A percentile compares a stretch with the other conserved stretches of the same genome.
Evolutionary conservation across 2,329 filamentous ascomycete genomes (phyloP).

Genomic region (Esteya vermicola): DNA sequence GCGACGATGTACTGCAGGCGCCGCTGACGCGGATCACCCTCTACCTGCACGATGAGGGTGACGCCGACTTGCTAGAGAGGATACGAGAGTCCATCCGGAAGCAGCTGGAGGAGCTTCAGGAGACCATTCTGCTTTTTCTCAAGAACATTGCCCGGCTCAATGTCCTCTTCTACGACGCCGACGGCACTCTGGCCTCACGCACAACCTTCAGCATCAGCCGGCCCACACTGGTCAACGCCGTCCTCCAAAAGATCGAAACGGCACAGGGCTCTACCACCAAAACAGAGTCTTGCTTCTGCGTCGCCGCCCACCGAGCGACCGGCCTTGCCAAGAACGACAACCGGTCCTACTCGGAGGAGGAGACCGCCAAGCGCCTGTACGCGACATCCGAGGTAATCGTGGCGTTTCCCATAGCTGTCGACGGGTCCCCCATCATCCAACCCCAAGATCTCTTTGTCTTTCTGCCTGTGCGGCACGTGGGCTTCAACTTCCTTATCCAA

Average conservation of each 20-base stretch:
- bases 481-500: conserved; percentile 35
- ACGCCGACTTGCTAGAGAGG: conserved; percentile 5
- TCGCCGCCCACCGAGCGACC: not conserved
- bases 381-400: conserved; percentile 23
- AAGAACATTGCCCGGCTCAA: conserved; percentile 21
- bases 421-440: conserved; percentile 19
- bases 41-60: conserved; percentile 17
- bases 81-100: conserved; percentile 14
- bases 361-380: conserved; percentile 12
- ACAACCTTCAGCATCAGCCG: conserved; percentile 8
- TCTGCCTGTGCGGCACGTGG: conserved; percentile 25
- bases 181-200: conserved; percentile 4
- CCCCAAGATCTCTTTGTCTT: conserved; percentile 30
- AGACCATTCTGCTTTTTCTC: conserved; percentile 26
- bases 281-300: not conserved
- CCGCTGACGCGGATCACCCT: conserved; percentile 10
- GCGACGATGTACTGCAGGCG: conserved; percentile 4
- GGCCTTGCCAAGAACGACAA: conserved; percentile 17
- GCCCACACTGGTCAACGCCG: not conserved
- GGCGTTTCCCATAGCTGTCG: conserved; percentile 27
- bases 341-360: conserved; percentile 15
- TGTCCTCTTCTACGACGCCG: conserved; percentile 15
- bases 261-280: not conserved
- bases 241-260: not conserved
- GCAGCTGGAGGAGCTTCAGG: conserved; percentile 23